These are phyloP conservation scores for Fusarium luffae DNA, from an alignment of 2,329 filamentous ascomycete species.

Conservation along the genomic window DNA sequence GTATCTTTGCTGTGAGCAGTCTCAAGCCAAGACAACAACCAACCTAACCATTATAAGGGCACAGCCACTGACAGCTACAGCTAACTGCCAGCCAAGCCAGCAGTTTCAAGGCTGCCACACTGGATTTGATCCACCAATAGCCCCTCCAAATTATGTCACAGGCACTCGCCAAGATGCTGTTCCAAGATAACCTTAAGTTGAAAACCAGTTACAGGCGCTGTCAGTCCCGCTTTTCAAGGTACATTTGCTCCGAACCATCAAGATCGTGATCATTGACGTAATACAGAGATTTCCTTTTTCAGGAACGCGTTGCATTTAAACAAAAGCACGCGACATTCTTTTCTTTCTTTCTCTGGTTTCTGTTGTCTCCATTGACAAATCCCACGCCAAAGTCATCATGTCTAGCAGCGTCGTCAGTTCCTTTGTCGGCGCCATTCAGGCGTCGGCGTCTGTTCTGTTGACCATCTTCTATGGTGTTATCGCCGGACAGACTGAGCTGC, in stretches of 20 bases:
- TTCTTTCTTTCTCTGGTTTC: too few species aligned
- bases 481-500: constrained; percentile 25
- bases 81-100: background rate
- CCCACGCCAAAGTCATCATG: background rate
- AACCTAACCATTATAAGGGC: too few species aligned
- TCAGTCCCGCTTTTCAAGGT: constrained; percentile 15
- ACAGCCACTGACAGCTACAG: background rate
- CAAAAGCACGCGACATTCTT: background rate
- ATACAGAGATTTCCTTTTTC: background rate
- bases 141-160: constrained; percentile 1
- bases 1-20: background rate
- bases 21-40: background rate
- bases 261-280: constrained; percentile 19
- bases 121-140: constrained; percentile 1
- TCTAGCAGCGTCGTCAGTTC: constrained; percentile 23
- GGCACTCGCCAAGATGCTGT: background rate
- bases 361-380: too few species aligned
- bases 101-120: background rate
- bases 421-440: constrained; percentile 34
- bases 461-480: constrained; percentile 33
- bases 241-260: constrained; percentile 23
- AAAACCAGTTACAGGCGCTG: background rate
- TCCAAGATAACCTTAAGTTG: constrained; percentile 17
- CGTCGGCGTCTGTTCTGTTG: constrained; percentile 32
- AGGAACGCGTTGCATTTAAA: background rate